Percentiles rank a stretch among this genome's conserved stretches.
These are phyloP conservation scores for Vickermania ingenoplastis DNA, from an alignment of 208 protist species.

Conservation along the genomic window DNA sequence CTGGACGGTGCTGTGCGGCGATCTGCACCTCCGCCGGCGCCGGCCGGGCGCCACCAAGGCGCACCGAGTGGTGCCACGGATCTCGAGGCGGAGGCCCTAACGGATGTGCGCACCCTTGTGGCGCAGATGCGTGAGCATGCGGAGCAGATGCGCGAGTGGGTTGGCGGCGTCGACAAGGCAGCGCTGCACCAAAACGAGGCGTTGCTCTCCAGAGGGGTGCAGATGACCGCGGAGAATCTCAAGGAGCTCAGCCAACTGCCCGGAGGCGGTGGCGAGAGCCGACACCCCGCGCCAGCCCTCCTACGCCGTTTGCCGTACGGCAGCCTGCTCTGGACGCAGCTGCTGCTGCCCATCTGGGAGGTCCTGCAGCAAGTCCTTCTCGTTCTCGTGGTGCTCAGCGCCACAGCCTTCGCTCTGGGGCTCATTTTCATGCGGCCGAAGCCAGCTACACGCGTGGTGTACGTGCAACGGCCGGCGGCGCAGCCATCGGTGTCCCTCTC, in stretches of 20 bases:
- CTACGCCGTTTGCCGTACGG: conserved; percentile 30
- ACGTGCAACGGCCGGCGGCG: neutral
- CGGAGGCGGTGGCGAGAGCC: conserved; percentile 2
- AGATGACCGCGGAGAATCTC: conserved; percentile 19
- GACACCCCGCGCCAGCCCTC: conserved; percentile 9
- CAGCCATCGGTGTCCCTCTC: conserved; percentile 5
- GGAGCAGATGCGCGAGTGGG: conserved; percentile 42
- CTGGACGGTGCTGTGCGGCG: too few species aligned
- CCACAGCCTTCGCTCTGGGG: conserved; percentile 21
- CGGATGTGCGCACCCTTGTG: conserved; percentile 39
- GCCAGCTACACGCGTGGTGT: conserved; percentile 10
- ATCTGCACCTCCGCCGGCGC: neutral
- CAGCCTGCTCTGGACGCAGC: conserved; percentile 29
- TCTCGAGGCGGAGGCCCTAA: conserved; percentile 30
- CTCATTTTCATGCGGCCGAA: conserved; percentile 36
- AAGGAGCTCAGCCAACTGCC: conserved; percentile 20
- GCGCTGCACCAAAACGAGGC: conserved; percentile 22
- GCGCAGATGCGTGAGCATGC: conserved; percentile 49
- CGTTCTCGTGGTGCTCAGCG: conserved; percentile 23
- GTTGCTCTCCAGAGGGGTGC: conserved; percentile 38
- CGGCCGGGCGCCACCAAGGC: neutral
- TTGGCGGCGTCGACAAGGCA: conserved; percentile 29
- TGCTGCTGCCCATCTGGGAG: conserved; percentile 52
- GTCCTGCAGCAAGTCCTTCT: conserved; percentile 37
- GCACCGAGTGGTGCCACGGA: neutral